Percentiles rank a stretch among this genome's conserved stretches.
These are phyloP conservation scores for Xerocomellus chrysenteron DNA, from an alignment of 768 basidiomycete species.

Conservation along the genomic window DNA sequence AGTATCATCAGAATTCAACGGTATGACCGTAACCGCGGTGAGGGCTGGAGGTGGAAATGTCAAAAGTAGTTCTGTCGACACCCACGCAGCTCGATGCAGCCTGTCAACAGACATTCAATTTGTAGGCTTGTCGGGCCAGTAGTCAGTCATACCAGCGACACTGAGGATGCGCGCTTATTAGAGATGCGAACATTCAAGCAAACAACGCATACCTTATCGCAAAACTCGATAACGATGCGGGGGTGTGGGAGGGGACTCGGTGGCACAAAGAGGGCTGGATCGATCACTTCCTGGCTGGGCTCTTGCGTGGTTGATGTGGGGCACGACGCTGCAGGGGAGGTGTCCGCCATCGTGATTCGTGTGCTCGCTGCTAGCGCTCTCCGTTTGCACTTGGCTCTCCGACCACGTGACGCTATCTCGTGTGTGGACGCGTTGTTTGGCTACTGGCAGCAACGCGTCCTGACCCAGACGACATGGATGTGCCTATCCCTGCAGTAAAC, in stretches of 20 bases:
- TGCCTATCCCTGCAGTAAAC: not conserved
- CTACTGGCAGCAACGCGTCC: slow-evolving; percentile 17
- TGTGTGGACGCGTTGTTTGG: slow-evolving; percentile 56
- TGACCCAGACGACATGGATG: slow-evolving; percentile 16
- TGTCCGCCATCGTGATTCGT: slow-evolving; percentile 26
- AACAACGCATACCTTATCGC: slow-evolving; percentile 67
- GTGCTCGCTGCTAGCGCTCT: not conserved
- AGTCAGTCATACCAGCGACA: slow-evolving; percentile 71
- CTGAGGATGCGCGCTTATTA: slow-evolving; percentile 35
- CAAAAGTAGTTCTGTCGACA: slow-evolving; percentile 87
- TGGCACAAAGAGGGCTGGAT: slow-evolving; percentile 55
- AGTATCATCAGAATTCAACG: slow-evolving; percentile 66
- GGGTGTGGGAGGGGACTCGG: slow-evolving; percentile 49
- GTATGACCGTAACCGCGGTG: slow-evolving; percentile 65
- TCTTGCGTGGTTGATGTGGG: slow-evolving; percentile 10
- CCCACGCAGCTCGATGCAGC: slow-evolving; percentile 92
- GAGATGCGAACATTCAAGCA: not conserved
- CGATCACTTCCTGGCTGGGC: slow-evolving; percentile 29
- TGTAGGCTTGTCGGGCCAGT: not conserved
- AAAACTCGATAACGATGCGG: slow-evolving; percentile 85
- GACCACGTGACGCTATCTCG: slow-evolving; percentile 35
- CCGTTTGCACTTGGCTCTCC: not conserved
- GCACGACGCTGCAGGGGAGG: not conserved
- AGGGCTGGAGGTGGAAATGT: slow-evolving; percentile 85
- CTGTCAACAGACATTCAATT: slow-evolving; percentile 37